Conservation (phyloP, 352 stramenopile species). For the Pythium aristosporum region DNA sequence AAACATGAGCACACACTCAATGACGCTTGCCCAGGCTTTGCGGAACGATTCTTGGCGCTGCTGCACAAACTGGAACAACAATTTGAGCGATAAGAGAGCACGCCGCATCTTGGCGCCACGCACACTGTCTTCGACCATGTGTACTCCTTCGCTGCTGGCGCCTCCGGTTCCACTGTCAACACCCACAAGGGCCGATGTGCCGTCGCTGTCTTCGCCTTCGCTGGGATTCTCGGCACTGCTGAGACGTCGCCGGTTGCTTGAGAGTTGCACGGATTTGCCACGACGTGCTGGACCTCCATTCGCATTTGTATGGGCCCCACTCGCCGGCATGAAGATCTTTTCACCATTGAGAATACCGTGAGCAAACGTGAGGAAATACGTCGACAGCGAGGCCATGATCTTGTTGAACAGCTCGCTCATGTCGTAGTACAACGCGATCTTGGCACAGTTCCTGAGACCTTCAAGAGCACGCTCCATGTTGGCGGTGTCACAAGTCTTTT, state of each 20-base stretch:
- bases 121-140: conserved; percentile 61
- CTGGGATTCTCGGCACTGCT: conserved; percentile 17
- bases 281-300: conserved; percentile 1
- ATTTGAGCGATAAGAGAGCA: conserved; percentile 69
- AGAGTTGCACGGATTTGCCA: background rate
- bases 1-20: conserved; percentile 88
- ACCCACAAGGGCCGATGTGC: background rate
- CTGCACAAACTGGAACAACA: conserved; percentile 85
- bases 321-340: conserved; percentile 74
- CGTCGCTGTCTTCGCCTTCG: conserved; percentile 19
- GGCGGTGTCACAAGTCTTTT: conserved; percentile 79
- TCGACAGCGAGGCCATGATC: conserved; percentile 75
- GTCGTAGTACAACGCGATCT: conserved; percentile 85
- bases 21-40: conserved; percentile 78
- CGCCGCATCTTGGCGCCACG: conserved; percentile 75
- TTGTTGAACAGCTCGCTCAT: conserved; percentile 82
- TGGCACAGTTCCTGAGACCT: conserved; percentile 78
- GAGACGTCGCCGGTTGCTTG: conserved; percentile 7
- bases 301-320: conserved; percentile 6
- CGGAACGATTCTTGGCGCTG: conserved; percentile 75
- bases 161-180: no score
- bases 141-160: background rate
- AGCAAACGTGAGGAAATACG: conserved; percentile 84
- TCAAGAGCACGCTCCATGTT: conserved; percentile 86
- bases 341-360: conserved; percentile 82